These are phyloP conservation scores for Fusarium compactum DNA, from an alignment of 2,329 filamentous ascomycete species.

Conservation along the genomic window DNA sequence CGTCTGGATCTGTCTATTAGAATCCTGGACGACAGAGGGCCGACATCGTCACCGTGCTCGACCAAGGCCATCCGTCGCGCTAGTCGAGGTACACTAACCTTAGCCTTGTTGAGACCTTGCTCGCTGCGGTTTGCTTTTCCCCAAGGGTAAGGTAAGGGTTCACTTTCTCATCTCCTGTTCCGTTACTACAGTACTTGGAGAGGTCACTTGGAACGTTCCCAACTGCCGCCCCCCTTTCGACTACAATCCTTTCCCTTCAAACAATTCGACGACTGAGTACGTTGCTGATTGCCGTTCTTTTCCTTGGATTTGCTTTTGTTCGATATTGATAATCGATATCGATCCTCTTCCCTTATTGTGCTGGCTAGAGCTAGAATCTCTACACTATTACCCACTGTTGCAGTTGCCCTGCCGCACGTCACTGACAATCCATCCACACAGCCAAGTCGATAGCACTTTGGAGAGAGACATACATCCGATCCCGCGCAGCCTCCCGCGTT, in stretches of 20 bases:
- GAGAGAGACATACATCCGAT: conserved; percentile 32
- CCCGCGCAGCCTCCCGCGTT: conserved; percentile 37
- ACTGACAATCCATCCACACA: conserved; percentile 35
- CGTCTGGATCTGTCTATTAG: conserved; percentile 40
- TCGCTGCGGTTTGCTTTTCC: conserved; percentile 45
- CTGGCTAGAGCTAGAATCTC: conserved; percentile 22
- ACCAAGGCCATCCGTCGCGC: conserved; percentile 38
- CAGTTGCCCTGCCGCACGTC: conserved; percentile 23
- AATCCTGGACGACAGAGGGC: conserved; percentile 37
- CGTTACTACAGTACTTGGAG: conserved; percentile 38
- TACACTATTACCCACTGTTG: conserved; percentile 28
- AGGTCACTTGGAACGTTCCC: conserved; percentile 39
- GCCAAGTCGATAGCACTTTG: conserved; percentile 35
- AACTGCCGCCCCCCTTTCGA: conserved; percentile 42
- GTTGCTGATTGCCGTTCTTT: conserved; percentile 37
- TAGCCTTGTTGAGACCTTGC: conserved; percentile 39
- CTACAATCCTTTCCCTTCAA: conserved; percentile 34
- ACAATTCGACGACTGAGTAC: conserved; percentile 37
- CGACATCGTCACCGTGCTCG: conserved; percentile 45
- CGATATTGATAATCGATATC: conserved; percentile 2
- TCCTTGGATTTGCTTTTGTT: conserved; percentile 21
- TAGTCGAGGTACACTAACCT: conserved; percentile 41
- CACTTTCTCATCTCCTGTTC: conserved; percentile 44
- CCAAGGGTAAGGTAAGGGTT: conserved; percentile 45
- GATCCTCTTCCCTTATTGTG: conserved; percentile 22